Evolutionary conservation across 176 grass and related monocot species (phyloP).

Genomic region (Aegilops sharonensis): DNA sequence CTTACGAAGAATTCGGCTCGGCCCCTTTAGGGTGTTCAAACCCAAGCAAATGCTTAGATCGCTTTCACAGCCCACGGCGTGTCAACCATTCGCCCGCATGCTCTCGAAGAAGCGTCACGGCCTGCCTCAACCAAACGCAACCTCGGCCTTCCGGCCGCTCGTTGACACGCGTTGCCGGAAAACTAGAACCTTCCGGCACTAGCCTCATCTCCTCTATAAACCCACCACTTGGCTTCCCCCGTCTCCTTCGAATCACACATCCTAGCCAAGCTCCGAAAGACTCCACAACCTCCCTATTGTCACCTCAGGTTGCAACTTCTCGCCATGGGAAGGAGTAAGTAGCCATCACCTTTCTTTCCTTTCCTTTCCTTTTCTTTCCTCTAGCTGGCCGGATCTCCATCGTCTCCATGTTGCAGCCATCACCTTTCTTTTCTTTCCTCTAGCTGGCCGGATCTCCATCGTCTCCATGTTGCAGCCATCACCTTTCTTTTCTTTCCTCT

Average conservation of each 20-base stretch:
- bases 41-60: not conserved
- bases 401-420: not conserved
- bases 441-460: too few relatives aligned
- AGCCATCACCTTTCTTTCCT: not conserved
- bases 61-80: not conserved
- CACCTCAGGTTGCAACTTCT: not conserved
- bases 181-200: conserved; percentile 25
- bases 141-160: not conserved
- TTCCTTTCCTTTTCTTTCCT: not conserved
- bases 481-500: not conserved
- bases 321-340: conserved; percentile 50
- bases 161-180: conserved; percentile 21
- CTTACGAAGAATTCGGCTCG: not conserved
- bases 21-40: not conserved
- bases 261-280: not conserved
- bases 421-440: too few relatives aligned
- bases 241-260: not conserved
- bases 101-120: not conserved
- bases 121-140: not conserved
- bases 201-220: not conserved
- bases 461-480: not conserved
- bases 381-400: not conserved
- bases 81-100: not conserved
- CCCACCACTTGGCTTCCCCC: conserved; percentile 10
- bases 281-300: not conserved